A percentile compares a stretch with the other conserved stretches of the same genome.
Conservation (phyloP, 805 yeast genomes). For the Barnettozyma vustinii region DNA sequence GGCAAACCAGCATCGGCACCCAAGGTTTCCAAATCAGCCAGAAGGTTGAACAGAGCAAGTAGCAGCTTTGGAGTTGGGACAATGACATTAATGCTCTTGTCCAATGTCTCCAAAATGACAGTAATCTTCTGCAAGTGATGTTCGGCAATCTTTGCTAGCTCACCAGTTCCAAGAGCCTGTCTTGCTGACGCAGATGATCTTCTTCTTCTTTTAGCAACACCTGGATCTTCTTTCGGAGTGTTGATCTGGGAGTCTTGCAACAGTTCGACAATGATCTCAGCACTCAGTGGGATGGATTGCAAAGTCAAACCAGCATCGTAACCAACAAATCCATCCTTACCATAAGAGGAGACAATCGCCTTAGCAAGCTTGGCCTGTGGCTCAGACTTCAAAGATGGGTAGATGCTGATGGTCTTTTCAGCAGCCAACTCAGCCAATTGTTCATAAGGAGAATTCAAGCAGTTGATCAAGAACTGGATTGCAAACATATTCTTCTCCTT, state of each 20-base stretch:
- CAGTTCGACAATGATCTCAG: slow-evolving; percentile 52
- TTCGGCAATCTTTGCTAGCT: slow-evolving; percentile 70
- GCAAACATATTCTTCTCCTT: slow-evolving; percentile 55
- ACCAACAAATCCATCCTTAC: slow-evolving; percentile 32
- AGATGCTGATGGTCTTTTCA: slow-evolving; percentile 47
- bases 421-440: slow-evolving; percentile 44
- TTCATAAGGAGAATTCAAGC: slow-evolving; percentile 42
- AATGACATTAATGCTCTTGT: slow-evolving; percentile 34
- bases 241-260: slow-evolving; percentile 57
- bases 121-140: slow-evolving; percentile 74
- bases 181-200: slow-evolving; percentile 70
- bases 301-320: slow-evolving; percentile 52
- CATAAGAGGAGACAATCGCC: slow-evolving; percentile 52
- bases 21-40: slow-evolving; percentile 74
- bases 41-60: slow-evolving; percentile 49
- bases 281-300: slow-evolving; percentile 48
- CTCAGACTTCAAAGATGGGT: slow-evolving; percentile 51
- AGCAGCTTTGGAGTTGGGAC: slow-evolving; percentile 39
- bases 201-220: slow-evolving; percentile 75
- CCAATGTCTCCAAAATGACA: slow-evolving; percentile 72
- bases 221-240: slow-evolving; percentile 32
- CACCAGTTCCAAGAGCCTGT: slow-evolving; percentile 66
- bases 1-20: slow-evolving; percentile 92
- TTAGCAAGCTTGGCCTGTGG: slow-evolving; percentile 53
- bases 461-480: slow-evolving; percentile 52